Percentiles rank a stretch among this genome's conserved stretches.
Evolutionary conservation across 768 basidiomycete species (phyloP).

Genomic region (Naganishia randhawae): DNA sequence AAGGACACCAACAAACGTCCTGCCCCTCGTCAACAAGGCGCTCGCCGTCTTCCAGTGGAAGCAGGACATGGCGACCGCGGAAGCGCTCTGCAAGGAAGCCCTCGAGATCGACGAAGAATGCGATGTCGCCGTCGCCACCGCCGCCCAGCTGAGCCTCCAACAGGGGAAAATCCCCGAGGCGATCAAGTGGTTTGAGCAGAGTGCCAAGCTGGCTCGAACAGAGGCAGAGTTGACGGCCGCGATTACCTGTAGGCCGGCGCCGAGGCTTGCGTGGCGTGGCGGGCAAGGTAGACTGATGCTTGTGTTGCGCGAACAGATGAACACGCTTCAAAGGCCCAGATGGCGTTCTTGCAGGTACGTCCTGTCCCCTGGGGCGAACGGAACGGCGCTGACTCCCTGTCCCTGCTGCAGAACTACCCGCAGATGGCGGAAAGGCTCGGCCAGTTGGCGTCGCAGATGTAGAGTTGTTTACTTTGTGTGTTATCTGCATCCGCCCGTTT

Average conservation of each 20-base stretch:
- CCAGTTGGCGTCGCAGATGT: conserved; percentile 48
- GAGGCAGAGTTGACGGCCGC: conserved; percentile 71
- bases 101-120: conserved; percentile 84
- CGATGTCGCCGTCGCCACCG: conserved; percentile 91
- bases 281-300: neutral
- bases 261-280: conserved; percentile 1
- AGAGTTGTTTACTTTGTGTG: conserved; percentile 15
- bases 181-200: conserved; percentile 76
- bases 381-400: neutral
- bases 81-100: conserved; percentile 81
- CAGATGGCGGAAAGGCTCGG: conserved; percentile 60
- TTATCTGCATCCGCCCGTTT: too few species aligned
- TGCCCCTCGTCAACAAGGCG: conserved; percentile 96
- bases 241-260: conserved; percentile 44
- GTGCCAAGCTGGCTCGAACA: conserved; percentile 79
- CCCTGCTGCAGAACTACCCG: conserved; percentile 60
- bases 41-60: conserved; percentile 93
- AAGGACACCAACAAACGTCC: conserved; percentile 62
- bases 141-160: conserved; percentile 88
- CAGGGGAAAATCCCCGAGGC: conserved; percentile 84
- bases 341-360: conserved; percentile 64
- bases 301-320: conserved; percentile 36
- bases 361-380: too few species aligned
- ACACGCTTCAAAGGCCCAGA: conserved; percentile 76
- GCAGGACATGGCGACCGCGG: conserved; percentile 77